A percentile compares a stretch with the other conserved stretches of the same genome.
These are phyloP conservation scores for Elaeagnus macrophylla DNA, from an alignment of 306 rosid genomes.

Conservation along the genomic window DNA sequence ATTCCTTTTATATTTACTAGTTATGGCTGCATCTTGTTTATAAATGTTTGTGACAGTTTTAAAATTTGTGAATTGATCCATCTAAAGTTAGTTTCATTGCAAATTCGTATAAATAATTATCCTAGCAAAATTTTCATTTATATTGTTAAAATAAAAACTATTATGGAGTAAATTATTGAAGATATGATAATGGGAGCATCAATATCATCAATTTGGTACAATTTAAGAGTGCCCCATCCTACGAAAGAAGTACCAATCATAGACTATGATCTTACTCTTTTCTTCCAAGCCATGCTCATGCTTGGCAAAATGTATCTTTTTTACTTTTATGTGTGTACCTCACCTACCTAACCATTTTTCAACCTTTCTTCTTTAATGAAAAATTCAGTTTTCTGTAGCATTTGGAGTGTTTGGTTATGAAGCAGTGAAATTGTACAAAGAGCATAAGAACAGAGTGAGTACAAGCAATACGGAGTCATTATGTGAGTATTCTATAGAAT, in stretches of 20 bases:
- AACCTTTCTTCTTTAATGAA: background rate
- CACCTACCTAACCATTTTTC: background rate
- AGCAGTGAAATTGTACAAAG: conserved; percentile 56
- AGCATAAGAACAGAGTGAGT: conserved; percentile 49
- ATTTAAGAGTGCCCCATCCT: conserved; percentile 80
- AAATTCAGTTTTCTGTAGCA: conserved; percentile 57
- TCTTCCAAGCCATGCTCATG: conserved; percentile 91
- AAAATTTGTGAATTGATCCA: too few relatives aligned
- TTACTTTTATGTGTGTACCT: background rate
- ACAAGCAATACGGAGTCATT: conserved; percentile 46
- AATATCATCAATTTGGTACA: conserved; percentile 80
- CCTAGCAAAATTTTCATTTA: too few relatives aligned
- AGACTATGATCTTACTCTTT: conserved; percentile 79
- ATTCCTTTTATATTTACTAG: too few relatives aligned
- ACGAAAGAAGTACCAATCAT: conserved; percentile 71
- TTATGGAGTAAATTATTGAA: conserved; percentile 14
- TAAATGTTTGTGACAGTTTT: too few relatives aligned
- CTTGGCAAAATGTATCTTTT: conserved; percentile 36
- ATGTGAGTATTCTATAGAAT: conserved; percentile 80
- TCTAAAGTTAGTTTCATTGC: too few relatives aligned
- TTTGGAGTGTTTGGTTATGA: conserved; percentile 65
- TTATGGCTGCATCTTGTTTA: too few relatives aligned
- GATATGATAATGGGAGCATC: conserved; percentile 99
- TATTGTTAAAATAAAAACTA: too few relatives aligned
- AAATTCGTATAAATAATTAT: too few relatives aligned